Conservation (phyloP, 2,329 filamentous ascomycete species). For the Fusarium sp. region DNA sequence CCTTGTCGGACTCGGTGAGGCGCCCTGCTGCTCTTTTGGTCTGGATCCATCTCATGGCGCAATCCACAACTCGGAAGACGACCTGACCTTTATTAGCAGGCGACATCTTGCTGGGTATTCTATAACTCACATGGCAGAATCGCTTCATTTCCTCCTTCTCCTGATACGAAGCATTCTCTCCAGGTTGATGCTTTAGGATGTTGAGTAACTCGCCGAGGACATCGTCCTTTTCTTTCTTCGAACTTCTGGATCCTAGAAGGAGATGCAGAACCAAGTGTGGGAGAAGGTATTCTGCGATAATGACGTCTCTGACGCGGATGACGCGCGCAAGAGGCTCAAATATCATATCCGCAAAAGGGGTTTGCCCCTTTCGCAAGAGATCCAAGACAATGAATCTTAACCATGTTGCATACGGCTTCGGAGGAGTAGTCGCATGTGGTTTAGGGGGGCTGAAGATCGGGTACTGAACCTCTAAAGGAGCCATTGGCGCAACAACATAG, state of each 20-base stretch:
- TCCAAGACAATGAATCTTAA: constrained; percentile 84
- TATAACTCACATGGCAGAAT: constrained; percentile 82
- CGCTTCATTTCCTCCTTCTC: constrained; percentile 82
- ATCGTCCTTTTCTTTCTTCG: constrained; percentile 70
- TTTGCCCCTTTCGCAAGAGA: constrained; percentile 82
- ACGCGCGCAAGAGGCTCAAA: constrained; percentile 86
- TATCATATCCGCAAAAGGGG: constrained; percentile 78
- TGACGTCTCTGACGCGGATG: constrained; percentile 86
- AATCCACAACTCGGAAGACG: constrained; percentile 91
- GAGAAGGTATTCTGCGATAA: constrained; percentile 87
- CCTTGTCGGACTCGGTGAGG: constrained; percentile 56
- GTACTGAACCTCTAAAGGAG: constrained; percentile 71
- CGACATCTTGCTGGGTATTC: background rate
- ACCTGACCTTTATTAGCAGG: constrained; percentile 64
- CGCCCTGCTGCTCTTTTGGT: constrained; percentile 65
- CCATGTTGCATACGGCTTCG: constrained; percentile 82
- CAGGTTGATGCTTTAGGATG: constrained; percentile 74
- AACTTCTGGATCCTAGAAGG: constrained; percentile 75
- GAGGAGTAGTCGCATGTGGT: constrained; percentile 70
- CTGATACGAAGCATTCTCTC: constrained; percentile 64
- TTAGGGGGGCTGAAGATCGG: constrained; percentile 80
- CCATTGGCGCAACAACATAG: constrained; percentile 78
- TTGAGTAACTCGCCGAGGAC: constrained; percentile 80
- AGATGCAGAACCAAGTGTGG: constrained; percentile 90
- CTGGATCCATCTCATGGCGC: constrained; percentile 90